Evolutionary conservation across 768 basidiomycete species (phyloP), one percentile per base, ranked within the genome.

Genomic region (Cyclocybe aegerita): DNA sequence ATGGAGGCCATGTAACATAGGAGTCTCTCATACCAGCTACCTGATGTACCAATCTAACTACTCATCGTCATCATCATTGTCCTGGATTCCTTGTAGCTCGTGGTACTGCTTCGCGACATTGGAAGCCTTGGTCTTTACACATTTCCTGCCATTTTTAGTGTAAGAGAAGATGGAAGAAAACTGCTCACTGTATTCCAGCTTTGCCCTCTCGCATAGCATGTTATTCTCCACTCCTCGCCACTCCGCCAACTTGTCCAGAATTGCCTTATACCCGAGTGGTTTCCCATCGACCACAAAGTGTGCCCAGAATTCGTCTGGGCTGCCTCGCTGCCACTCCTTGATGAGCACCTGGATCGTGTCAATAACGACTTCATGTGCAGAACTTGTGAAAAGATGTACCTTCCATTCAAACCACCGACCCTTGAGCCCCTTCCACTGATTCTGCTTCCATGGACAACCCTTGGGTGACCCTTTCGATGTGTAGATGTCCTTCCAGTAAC

Each of bases 371-470:
- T n/a, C n/a, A n/a, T n/a, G n/a, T n/a, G n/a, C n/a, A n/a, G n/a
- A n/a, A n/a, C n/a, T 33, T 30, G 16, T 29, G 7, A 36, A 37
- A 29, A 38, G 3, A 12, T 17, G 5, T 43, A 64, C 67, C 60
- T 53, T 54, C 65, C 65, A 66, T 7, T 63, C 46, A 12, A 40
- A 48, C 58, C 60, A 67, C 4, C 51, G 52, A 9, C 41, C 49
- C 46, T 66, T 67, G 11, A 54, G 53, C 2, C 57, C 58, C 14
- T 56, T 46, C 67, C 65, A 69, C 36, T 65, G 56, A 1, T 35
- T 33, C 1, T 9, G 41, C 17, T 56, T 57, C 53, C 62, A 52
- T n/a, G n/a, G n/a, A n/a, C n/a, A n/a, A n/a, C n/a, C n/a, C 32
- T 58, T 45, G 14, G 11, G 9, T 7, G 36, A n/a, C 33, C 32